These are phyloP conservation scores for Avena eriantha DNA, from an alignment of 176 grass and related monocot species.

Conservation along the genomic window DNA sequence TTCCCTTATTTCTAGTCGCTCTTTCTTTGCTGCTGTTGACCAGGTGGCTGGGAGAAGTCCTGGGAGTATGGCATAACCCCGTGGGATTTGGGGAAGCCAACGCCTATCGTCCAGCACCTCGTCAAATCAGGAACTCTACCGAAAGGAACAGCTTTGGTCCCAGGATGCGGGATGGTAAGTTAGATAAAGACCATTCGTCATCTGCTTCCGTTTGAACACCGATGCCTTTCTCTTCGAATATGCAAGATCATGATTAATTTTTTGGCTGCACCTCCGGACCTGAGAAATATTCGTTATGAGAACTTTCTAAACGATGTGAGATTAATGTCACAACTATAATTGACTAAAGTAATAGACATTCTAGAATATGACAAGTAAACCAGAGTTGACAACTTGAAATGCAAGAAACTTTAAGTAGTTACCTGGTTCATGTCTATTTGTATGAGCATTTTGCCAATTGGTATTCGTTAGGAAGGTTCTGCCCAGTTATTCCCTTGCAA, in stretches of 20 bases:
- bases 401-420: neutral
- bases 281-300: neutral
- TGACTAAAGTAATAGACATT: neutral
- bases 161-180: conserved; percentile 82
- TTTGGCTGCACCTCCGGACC: neutral
- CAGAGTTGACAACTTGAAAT: neutral
- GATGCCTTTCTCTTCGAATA: neutral
- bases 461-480: neutral
- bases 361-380: neutral
- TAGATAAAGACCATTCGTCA: neutral
- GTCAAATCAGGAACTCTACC: conserved; percentile 70
- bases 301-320: neutral
- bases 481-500: neutral
- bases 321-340: neutral
- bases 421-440: neutral
- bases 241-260: neutral
- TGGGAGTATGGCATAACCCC: conserved; percentile 78
- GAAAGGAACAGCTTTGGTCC: conserved; percentile 82
- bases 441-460: neutral
- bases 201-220: neutral
- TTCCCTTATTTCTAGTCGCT: neutral
- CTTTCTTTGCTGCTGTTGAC: conserved; percentile 18
- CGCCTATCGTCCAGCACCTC: conserved; percentile 64
- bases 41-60: conserved; percentile 81
- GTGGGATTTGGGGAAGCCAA: conserved; percentile 84